Conservation (phyloP, 768 basidiomycete species). For the Serendipita sp. region DNA sequence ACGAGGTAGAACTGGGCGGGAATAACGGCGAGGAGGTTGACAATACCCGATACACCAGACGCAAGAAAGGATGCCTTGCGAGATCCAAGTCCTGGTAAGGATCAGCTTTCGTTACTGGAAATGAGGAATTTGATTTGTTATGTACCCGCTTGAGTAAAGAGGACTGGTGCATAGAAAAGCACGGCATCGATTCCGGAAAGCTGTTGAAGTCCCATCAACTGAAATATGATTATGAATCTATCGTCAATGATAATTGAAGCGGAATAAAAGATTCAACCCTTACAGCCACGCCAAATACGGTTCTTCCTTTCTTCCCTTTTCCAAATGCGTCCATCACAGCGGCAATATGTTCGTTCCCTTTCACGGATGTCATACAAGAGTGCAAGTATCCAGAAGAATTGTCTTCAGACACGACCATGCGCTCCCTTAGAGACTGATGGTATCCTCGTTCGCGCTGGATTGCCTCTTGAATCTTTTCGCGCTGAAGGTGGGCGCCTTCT, state of each 20-base stretch:
- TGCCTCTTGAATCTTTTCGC: constrained; percentile 19
- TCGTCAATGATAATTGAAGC: not conserved
- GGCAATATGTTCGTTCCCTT: constrained; percentile 9
- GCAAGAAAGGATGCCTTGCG: constrained; percentile 34
- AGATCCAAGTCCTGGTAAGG: constrained; percentile 24
- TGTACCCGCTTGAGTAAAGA: constrained; percentile 29
- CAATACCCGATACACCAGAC: constrained; percentile 32
- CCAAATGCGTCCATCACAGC: constrained; percentile 18
- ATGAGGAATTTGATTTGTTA: not conserved
- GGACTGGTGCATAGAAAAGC: constrained; percentile 28
- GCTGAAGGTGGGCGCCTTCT: constrained; percentile 11
- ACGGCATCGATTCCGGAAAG: constrained; percentile 22
- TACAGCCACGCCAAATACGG: constrained; percentile 30
- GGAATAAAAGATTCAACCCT: constrained; percentile 17
- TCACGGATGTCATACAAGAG: constrained; percentile 9
- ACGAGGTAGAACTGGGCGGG: constrained; percentile 22
- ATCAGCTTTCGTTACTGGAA: not conserved
- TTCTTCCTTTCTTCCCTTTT: constrained; percentile 24
- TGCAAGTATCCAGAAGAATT: not conserved
- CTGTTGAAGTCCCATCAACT: constrained; percentile 13
- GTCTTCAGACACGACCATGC: not conserved
- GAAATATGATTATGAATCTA: not conserved
- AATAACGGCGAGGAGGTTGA: constrained; percentile 26
- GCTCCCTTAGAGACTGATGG: not conserved
- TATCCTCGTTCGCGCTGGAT: constrained; percentile 13